phyloP scores from a whole-genome alignment of 148 eudicot genomes.

The Agrostemma githago region DNA sequence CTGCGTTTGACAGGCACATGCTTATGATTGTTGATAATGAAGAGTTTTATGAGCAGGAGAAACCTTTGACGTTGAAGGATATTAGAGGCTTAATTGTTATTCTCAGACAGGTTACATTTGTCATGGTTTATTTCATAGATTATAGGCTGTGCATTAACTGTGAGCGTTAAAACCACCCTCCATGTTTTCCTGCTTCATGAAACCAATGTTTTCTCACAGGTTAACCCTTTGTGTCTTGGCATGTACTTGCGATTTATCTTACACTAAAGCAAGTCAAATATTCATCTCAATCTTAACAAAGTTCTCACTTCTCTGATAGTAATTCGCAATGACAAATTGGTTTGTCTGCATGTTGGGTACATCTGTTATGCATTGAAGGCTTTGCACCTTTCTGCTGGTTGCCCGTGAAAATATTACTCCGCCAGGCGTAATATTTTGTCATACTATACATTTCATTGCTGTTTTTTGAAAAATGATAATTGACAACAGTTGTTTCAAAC shows the following conservation, averaged over 20 bases:
- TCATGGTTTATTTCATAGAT: not conserved
- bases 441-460: not conserved
- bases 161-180: not conserved
- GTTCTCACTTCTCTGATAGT: not conserved
- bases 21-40: slow-evolving; percentile 96
- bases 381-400: slow-evolving; percentile 1
- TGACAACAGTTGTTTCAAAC: not conserved
- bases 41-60: slow-evolving; percentile 95
- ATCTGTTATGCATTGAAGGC: not conserved
- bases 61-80: slow-evolving; percentile 77
- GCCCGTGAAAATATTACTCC: not conserved
- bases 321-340: not conserved
- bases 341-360: not conserved
- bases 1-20: slow-evolving; percentile 72
- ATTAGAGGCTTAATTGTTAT: slow-evolving; percentile 79
- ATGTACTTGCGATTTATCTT: not conserved
- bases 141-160: not conserved
- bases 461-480: not conserved
- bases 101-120: slow-evolving; percentile 65
- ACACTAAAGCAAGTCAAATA: not conserved
- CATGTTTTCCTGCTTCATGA: not conserved
- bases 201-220: not conserved
- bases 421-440: not conserved
- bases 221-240: not conserved
- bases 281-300: not conserved